Evolutionary conservation across 225 moss, liverwort and hornwort genomes (phyloP), one percentile per base, ranked within the genome.

Genomic region (Ulota crispa): DNA sequence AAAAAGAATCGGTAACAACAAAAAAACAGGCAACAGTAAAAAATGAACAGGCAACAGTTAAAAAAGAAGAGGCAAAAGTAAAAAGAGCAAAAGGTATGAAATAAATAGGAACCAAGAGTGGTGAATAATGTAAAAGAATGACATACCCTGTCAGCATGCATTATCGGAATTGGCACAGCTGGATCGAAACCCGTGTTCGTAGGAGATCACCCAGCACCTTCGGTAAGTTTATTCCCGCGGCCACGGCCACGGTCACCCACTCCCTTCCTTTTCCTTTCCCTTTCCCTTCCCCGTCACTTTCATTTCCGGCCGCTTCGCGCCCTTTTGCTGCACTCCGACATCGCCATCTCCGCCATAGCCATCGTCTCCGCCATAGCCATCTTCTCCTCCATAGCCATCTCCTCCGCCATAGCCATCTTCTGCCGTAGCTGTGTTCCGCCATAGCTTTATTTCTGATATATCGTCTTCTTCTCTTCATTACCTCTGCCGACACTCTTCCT

Each of bases 141-240:
- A 50, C 18, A 5, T n/a, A 3, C 60, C 31, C 27, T 23, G 60
- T 61, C 80, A 80, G 24, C 50, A n/a, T 3, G 18, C 71, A 13
- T 8, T 1, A 55, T 45, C 19, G 45, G 45, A 26, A 71, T 80
- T 71, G 50, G 70, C 5, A 6, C 73, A 64, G 16, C 73, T 28
- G 73, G 52, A 19, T 24, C 27, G 3, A 20, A 11, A 68, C 24
- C 73, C 41, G 39, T 6, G 63, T 8, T 26, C 12, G 8, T 0
- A 12, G 80, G 24, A 71, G 53, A 79, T 80, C 47, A 63, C 6
- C 27, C 30, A 26, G 64, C 73, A 80, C 80, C 64, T 80, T 72
- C 80, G 54, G 47, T 62, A 6, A 30, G 57, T 80, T 71, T 13
- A 64, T 39, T 71, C 71, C 52, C 52, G 19, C 71, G 3, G 32